Conservation (phyloP, 139 green algal species). For the Closterium sp. region DNA sequence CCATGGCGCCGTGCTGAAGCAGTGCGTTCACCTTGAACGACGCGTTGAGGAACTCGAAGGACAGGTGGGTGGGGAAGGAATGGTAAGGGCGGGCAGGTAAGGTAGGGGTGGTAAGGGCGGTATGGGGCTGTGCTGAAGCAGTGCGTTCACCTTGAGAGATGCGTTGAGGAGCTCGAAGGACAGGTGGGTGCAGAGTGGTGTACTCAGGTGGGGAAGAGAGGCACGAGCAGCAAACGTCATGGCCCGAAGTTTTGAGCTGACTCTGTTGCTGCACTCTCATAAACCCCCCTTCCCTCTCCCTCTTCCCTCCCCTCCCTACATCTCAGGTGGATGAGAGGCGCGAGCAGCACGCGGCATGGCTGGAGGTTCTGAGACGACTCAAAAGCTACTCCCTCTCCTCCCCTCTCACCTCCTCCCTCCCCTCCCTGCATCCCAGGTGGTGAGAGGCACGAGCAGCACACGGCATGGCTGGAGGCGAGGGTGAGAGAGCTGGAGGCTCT, state of each 20-base stretch:
- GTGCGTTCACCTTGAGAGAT: conserved; percentile 12
- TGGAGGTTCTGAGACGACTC: too few species aligned
- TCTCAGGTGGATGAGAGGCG: too few species aligned
- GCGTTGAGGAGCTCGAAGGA: conserved; percentile 32
- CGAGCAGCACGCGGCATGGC: too few species aligned
- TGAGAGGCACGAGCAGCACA: background rate
- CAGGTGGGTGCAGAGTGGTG: background rate
- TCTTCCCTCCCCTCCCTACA: too few species aligned
- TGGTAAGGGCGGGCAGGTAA: background rate
- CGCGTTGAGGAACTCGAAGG: conserved; percentile 29
- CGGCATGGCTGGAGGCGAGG: background rate
- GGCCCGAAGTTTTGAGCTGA: too few species aligned
- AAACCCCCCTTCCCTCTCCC: background rate
- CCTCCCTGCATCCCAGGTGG: too few species aligned
- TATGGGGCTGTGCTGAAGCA: conserved; percentile 11
- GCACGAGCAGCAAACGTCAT: too few species aligned
- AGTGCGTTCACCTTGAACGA: conserved; percentile 13
- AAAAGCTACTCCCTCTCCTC: too few species aligned
- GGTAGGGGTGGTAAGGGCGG: background rate
- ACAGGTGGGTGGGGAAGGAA: background rate
- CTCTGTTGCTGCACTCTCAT: too few species aligned
- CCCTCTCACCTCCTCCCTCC: too few species aligned
- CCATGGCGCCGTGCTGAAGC: conserved; percentile 19
- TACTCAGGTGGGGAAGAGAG: background rate
- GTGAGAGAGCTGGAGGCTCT: too few species aligned